Base-by-base conservation (phyloP, 2,329 filamentous ascomycete genomes). In the Ascochyta clinopodiicola region DNA sequence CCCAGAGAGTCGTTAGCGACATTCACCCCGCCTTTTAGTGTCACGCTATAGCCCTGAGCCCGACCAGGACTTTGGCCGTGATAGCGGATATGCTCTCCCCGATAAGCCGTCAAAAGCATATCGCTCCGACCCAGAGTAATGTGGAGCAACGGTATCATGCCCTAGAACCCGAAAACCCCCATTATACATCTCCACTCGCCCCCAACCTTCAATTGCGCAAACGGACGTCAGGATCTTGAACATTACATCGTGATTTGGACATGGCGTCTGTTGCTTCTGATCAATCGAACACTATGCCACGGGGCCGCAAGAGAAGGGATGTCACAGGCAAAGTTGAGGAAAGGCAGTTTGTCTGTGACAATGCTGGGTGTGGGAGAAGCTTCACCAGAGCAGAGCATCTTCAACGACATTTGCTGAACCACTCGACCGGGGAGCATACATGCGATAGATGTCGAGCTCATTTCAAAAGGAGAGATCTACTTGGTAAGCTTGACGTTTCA, bases 321-420 rank as follows among this genome's bases (percentile, higher is more conserved):
- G 86, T 86, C 1, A 44, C 49, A 25, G 57, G 51, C 22, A 69
- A 68, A 43, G 63, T 53, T 34, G 68, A 63, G 2, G 60, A 59
- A 69, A 92, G 91, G 77, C 84, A 81, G 80, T 80, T 76, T 54
- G 60, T 72, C 65, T 99, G 94, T 73, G 87, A 88, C 6, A 86
- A 90, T 53, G 87, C 90, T 57, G 91, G 89, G 17, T 99, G 94
- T 71, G 92, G 91, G 36, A 96, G 96, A 79, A 94, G 89, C 70
- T 98, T 98, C 74, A 96, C 93, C 9, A 86, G 94, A 72, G 94
- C 94, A 7, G 94, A 98, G 77, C 94, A 98, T 80, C 80, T 98
- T 80, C 96, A 97, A 77, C 88, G 94, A 43, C 94, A 98, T 78
- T 90, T 97, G 77, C 79, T 98, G 61, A 98, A 98, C 72, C 94